Evolutionary conservation across 1,139 yeast genomes (phyloP), one percentile per base, ranked within the genome.

Genomic region (Diutina scorzettiae): DNA sequence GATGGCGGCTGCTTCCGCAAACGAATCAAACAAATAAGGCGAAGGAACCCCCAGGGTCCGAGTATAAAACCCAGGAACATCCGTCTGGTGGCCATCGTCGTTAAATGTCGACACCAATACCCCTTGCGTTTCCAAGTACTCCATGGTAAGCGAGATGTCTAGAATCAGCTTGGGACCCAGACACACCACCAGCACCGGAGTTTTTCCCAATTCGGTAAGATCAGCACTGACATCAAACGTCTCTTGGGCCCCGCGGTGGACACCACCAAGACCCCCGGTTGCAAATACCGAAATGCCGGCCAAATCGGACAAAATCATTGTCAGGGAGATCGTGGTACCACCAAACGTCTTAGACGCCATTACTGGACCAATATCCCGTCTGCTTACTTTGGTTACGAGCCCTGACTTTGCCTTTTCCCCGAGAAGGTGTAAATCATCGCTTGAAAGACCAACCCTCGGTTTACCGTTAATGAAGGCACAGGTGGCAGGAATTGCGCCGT

Each of bases 231-330:
- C 67, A 58, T 86, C 96, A 76, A 84, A 73, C 1, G 89, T 78
- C 27, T 59, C 49, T 43, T 82, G 81, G 6, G 82, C 94, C 11
- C 82, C 84, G 44, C 86, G 70, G 53, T 87, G 95, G 12, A 86
- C 95, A 14, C 96, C 96, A 7, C 96, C 96, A 23, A 86, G 67
- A 1, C 96, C 96, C 32, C 96, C 96, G 2, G 96, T 87, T 1
- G 94, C 94, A 67, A 86, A 87, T 18, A 87, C 87, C 49, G 74
- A 71, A 51, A 86, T 83, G 0, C 94, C 93, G 0, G 89, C 89
- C 53, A 63, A 54, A 43, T 78, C 69, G 0, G 95, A 80, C 14
- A 87, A 59, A 14, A 86, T 81, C 94, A 86, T 84, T 0, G 96
- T 86, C 42, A 84, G 81, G 1, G 96, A 86, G 47, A 86, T 84